Evolutionary conservation across 2,329 filamentous ascomycete genomes (phyloP), one percentile per base, ranked within the genome.

Genomic region (Sarocladiaceae sp.): DNA sequence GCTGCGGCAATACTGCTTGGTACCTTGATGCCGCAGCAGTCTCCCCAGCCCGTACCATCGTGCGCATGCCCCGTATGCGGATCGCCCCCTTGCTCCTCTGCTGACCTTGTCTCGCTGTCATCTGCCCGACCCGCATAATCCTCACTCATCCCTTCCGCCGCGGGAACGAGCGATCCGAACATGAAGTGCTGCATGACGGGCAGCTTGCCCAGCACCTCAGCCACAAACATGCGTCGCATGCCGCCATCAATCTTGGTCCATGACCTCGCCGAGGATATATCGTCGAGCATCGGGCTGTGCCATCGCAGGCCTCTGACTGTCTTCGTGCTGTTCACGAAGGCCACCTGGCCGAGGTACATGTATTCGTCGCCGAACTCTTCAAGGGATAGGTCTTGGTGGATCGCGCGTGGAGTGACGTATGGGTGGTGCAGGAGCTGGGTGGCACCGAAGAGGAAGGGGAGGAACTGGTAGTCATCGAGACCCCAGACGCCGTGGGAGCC

Each of bases 111-210:
- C 44, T 70, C 73, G 43, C 73, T 72, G 10, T 73, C 74, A 33
- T 72, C 69, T 3, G 61, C 61, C 3, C 60, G 57, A 4, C 62
- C 56, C n/a, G 68, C 73, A 1, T 66, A 65, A 53, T 82, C 78
- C 37, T 71, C 74, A 50, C 80, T 85, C 93, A 98, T 97, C 1
- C 80, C 87, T 18, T 88, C 79, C 0, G 74, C 79, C 0, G 91
- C 88, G 0, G 88, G 83, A 2, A 98, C 74, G 42, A 98, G 65
- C 7, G 82, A 84, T 1, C 93, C 93, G 58, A 98, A 98, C 45
- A 98, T 59, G 55, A 98, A 98, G 63, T 98, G 94, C 66, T 98
- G 93, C 89, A 97, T 97, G 33, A 98, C 91, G 1, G 93, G 93
- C 45, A 98, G 63, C 65, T 98, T 98, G 24, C 85, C 82, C 43